Evolutionary conservation across 2,329 filamentous ascomycete genomes (phyloP), one percentile per base, ranked within the genome.

Genomic region (Colletotrichum godetiae): DNA sequence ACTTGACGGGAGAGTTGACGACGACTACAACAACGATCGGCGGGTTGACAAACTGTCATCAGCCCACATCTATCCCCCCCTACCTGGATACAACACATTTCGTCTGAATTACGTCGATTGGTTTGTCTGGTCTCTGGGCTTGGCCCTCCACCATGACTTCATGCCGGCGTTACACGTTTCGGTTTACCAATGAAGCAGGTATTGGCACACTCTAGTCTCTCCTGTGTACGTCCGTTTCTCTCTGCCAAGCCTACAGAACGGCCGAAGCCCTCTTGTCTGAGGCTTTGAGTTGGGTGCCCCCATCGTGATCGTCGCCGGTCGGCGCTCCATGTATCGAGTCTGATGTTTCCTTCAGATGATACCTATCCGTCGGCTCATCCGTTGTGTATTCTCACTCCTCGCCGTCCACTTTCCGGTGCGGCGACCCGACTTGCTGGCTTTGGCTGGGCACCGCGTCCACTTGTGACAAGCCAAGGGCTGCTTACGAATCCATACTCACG

Each of bases 301-400:
- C n/a, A 13, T 22, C 19, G 19, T 59, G 53, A 55, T 59, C 58
- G 19, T 70, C 60, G 55, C 59, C 13, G 22, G 55, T 37, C 59
- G 59, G 55, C 55, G 55, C 55, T 64, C 11, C 52, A 12, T 65
- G 60, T 70, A 29, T 70, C 59, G 55, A 29, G 29, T 49, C 60
- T 60, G 46, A 70, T 60, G 59, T 70, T 70, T 65, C 53, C 24
- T 64, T 69, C 66, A 46, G 69, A 69, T 60, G 67, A 57, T 73
- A 15, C n/a, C 55, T 33, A 10, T n/a, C 46, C 59, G 35, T 70
- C 37, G 29, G 49, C 57, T 58, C 58, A 59, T 72, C 65, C 31
- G 42, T 59, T 59, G 12, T 59, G 22, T 24, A 22, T 19, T n/a
- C 19, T 57, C 31, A 42, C 37, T 42, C 37, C 37, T 42, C 15